phyloP scores from a whole-genome alignment of 176 grass and related monocot species.

The Cenchrus fungigraminus region DNA sequence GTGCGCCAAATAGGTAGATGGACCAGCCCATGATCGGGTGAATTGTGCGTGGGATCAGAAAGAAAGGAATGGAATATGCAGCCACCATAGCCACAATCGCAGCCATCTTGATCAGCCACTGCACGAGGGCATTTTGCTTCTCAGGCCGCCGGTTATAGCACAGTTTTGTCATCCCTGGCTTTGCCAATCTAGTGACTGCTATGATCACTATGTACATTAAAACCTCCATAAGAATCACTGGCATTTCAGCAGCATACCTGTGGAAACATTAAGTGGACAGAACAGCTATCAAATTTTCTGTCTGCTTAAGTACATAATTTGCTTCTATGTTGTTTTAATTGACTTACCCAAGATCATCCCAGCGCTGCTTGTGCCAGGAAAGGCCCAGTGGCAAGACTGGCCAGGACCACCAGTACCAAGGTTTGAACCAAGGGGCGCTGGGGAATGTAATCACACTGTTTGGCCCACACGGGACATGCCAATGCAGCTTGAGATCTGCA shows the following conservation, averaged over 20 bases:
- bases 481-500: constrained; percentile 90
- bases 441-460: constrained; percentile 98
- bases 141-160: constrained; percentile 79
- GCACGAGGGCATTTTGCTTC: constrained; percentile 64
- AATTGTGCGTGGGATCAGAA: constrained; percentile 78
- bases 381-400: constrained; percentile 91
- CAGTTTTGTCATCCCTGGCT: constrained; percentile 68
- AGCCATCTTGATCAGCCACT: constrained; percentile 67
- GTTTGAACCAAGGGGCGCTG: constrained; percentile 95
- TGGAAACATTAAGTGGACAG: constrained; percentile 42
- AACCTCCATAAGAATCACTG: constrained; percentile 72
- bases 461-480: constrained; percentile 92
- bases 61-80: constrained; percentile 82
- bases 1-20: constrained; percentile 73
- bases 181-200: constrained; percentile 64
- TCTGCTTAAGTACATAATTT: constrained; percentile 11
- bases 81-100: constrained; percentile 56
- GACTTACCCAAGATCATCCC: constrained; percentile 83
- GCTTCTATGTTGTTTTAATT: constrained; percentile 10
- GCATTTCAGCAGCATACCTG: constrained; percentile 86
- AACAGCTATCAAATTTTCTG: background rate
- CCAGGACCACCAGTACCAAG: constrained; percentile 99
- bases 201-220: constrained; percentile 72
- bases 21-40: constrained; percentile 95
- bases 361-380: constrained; percentile 93